Percentiles rank a stretch among this genome's conserved stretches.
These are phyloP conservation scores for Xylariales sp. DNA, from an alignment of 2,329 filamentous ascomycete species.

Conservation along the genomic window DNA sequence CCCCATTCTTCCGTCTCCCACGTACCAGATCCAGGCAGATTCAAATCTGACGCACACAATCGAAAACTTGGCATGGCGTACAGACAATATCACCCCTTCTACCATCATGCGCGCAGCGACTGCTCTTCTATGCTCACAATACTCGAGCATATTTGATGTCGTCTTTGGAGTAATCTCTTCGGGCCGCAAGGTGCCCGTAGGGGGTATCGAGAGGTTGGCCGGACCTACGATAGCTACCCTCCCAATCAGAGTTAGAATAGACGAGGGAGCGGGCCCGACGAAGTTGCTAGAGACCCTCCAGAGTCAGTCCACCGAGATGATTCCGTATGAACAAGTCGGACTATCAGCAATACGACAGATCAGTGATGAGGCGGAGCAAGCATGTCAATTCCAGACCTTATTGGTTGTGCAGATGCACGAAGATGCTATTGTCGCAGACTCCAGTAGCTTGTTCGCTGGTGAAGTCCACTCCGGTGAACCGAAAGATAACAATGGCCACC, in stretches of 20 bases:
- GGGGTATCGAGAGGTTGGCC: background rate
- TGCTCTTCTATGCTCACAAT: background rate
- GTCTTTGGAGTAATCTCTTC: background rate
- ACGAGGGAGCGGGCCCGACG: no score
- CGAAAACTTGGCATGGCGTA: background rate
- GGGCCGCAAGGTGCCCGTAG: background rate
- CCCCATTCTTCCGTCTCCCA: background rate
- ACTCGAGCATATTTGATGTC: background rate
- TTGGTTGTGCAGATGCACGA: conserved; percentile 4
- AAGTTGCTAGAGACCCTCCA: no score
- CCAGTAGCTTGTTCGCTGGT: no score
- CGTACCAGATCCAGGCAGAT: background rate
- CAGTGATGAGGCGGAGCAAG: conserved; percentile 1
- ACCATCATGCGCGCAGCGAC: background rate
- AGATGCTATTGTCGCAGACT: conserved; percentile 1
- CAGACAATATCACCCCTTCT: background rate
- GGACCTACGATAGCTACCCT: background rate
- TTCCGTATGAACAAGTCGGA: conserved; percentile 6
- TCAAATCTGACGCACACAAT: background rate
- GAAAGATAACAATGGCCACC: no score
- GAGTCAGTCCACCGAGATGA: no score
- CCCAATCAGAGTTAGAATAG: background rate
- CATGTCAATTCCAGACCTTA: conserved; percentile 6
- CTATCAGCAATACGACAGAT: conserved; percentile 5
- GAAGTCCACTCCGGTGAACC: no score